Evolutionary conservation across 306 rosid genomes (phyloP).

Genomic region (Acmispon strigosus): DNA sequence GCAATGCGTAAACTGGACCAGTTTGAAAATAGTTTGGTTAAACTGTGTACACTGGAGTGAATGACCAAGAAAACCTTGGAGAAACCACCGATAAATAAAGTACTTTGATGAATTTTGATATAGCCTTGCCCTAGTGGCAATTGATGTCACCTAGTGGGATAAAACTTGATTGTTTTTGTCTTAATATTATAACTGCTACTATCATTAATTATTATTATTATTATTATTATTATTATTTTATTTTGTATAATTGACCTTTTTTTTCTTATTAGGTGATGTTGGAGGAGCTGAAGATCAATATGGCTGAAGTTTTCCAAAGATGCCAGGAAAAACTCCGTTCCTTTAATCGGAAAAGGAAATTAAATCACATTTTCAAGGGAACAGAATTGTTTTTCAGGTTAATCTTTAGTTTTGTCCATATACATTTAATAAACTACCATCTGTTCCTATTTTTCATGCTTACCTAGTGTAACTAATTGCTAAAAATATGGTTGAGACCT

Average conservation of each 20-base stretch:
- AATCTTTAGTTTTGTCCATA: neutral
- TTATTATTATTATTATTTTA: too few species aligned
- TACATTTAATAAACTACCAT: neutral
- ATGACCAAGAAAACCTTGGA: too few species aligned
- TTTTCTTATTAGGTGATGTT: constrained; percentile 49
- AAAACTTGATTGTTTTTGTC: too few species aligned
- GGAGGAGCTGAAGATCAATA: constrained; percentile 40
- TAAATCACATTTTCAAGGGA: constrained; percentile 30
- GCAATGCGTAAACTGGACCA: too few species aligned
- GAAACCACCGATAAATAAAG: too few species aligned
- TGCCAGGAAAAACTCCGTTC: constrained; percentile 55
- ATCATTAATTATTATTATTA: too few species aligned
- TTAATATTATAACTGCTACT: too few species aligned
- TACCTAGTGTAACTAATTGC: neutral
- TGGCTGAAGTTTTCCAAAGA: constrained; percentile 46
- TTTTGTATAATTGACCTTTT: neutral
- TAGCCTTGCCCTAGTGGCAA: too few species aligned
- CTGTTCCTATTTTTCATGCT: constrained; percentile 7
- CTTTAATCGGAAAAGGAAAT: constrained; percentile 50
- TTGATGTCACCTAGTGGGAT: too few species aligned
- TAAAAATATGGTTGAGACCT: neutral
- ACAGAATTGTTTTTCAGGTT: constrained; percentile 52
- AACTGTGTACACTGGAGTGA: too few species aligned
- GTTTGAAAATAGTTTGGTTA: too few species aligned
- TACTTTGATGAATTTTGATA: too few species aligned